Base-by-base conservation (phyloP, 345 rosid species). In the Hevea brasiliensis region DNA sequence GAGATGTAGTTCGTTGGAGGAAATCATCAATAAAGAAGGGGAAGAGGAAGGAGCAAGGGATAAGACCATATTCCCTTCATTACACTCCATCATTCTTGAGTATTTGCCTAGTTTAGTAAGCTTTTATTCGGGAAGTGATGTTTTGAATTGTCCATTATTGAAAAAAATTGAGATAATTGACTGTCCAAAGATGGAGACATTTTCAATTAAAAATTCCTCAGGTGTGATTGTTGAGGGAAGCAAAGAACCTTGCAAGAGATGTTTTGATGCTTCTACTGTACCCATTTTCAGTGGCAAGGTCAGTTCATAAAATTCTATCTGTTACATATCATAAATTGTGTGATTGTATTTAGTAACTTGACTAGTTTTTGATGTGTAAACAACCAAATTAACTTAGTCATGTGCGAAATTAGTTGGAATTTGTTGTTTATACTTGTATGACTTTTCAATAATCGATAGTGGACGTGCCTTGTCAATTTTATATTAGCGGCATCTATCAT, bases 61-160 rank as follows among this genome's bases (percentile, higher is more conserved):
- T 35, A 17, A 45, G 26, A 24, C 40, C 23, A 53, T 35, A 21
- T 44, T n/a, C 47, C 47, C 47, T 44, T 44, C 47, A 44, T 44
- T 44, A 11, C 47, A 44, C 2, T 32, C 37, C 37, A 32, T 32
- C 37, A 32, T 4, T 32, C 37, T 32, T 32, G 37, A 32, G 37
- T 32, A 32, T 32, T 67, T 67, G 41, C 71, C 72, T 3, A 57
- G 27, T n/a, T 32, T 74, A 7, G 21, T 6, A 7, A 66, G 26
- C 21, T 24, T 74, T 17, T 45, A n/a, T 17, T 45, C 58, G 18
- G 62, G 68, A 61, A 50, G 3, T 21, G 71, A 58, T 47, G 12
- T 23, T 8, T 40, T 74, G 8, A 40, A 51, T 3, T 60, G 54
- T 1, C 72, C 73, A 59, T 74, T 54, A 3, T 18, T 74, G 41